phyloP scores from a whole-genome alignment of 2,329 filamentous ascomycete species.

The Dothideomycetidae sp. region DNA sequence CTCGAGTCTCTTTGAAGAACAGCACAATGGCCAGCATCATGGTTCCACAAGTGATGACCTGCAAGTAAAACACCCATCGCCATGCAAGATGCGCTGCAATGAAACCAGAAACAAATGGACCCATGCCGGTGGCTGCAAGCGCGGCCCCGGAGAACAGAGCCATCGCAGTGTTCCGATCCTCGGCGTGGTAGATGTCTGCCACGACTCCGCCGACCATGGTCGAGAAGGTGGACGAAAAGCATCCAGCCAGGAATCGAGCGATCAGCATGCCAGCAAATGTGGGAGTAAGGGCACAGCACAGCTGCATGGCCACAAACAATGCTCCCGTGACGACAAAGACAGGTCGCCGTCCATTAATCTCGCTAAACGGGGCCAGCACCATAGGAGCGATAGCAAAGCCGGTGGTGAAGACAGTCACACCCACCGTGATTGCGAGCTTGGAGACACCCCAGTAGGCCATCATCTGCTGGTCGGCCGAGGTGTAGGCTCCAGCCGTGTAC shows the following conservation, averaged over 20 bases:
- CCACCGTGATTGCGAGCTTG: slow-evolving; percentile 50
- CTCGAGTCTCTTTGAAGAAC: slow-evolving; percentile 70
- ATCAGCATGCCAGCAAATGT: slow-evolving; percentile 60
- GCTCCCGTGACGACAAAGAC: slow-evolving; percentile 64
- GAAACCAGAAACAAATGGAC: slow-evolving; percentile 56
- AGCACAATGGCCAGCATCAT: slow-evolving; percentile 50
- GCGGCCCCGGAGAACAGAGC: slow-evolving; percentile 70
- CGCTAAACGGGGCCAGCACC: slow-evolving; percentile 74
- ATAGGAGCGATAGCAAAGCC: slow-evolving; percentile 78
- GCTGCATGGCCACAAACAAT: slow-evolving; percentile 56
- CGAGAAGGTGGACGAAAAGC: slow-evolving; percentile 65
- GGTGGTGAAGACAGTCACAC: slow-evolving; percentile 67
- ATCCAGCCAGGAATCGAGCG: slow-evolving; percentile 60
- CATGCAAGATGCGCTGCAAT: slow-evolving; percentile 43
- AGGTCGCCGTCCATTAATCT: slow-evolving; percentile 74
- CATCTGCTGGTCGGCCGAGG: slow-evolving; percentile 53
- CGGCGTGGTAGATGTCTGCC: slow-evolving; percentile 66
- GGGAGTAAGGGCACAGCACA: slow-evolving; percentile 57
- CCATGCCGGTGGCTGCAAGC: slow-evolving; percentile 63
- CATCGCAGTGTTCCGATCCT: slow-evolving; percentile 79
- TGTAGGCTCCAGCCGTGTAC: slow-evolving; percentile 69
- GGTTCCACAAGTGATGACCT: slow-evolving; percentile 53
- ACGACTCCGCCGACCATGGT: slow-evolving; percentile 90
- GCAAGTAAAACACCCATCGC: slow-evolving; percentile 83
- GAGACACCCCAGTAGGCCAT: slow-evolving; percentile 50